A percentile compares a stretch with the other conserved stretches of the same genome.
These are phyloP conservation scores for Amanita molliuscula DNA, from an alignment of 768 basidiomycete species.

Conservation along the genomic window DNA sequence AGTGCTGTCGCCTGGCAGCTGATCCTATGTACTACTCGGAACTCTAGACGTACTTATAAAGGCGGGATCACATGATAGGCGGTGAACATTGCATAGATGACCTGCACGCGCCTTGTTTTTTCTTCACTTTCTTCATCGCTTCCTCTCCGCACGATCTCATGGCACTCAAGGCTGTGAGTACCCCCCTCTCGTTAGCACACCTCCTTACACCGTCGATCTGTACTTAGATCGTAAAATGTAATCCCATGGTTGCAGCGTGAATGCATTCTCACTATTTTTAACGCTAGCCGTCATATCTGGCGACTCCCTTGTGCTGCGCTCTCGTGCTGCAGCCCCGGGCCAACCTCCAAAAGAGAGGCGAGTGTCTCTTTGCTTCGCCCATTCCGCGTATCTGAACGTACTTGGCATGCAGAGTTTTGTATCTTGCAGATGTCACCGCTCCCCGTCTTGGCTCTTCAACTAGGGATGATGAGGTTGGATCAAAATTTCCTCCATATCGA, in stretches of 20 bases:
- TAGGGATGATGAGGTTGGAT: slow-evolving; percentile 78
- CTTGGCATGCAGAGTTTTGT: slow-evolving; percentile 51
- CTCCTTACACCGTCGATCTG: neutral
- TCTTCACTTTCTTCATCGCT: slow-evolving; percentile 1
- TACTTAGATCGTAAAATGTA: slow-evolving; percentile 52
- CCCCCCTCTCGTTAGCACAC: neutral
- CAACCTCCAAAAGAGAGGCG: slow-evolving; percentile 88
- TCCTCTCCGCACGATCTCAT: slow-evolving; percentile 23
- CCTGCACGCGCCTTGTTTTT: neutral
- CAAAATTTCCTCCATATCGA: neutral
- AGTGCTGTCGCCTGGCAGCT: neutral
- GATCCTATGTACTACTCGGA: too few relatives aligned
- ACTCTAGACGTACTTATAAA: neutral
- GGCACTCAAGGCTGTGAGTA: slow-evolving; percentile 69
- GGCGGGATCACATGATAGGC: neutral
- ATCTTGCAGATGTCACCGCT: slow-evolving; percentile 80
- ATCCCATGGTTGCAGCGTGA: neutral
- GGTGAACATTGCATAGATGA: slow-evolving; percentile 1
- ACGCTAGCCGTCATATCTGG: slow-evolving; percentile 77
- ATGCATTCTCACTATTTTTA: slow-evolving; percentile 14
- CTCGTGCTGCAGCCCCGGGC: slow-evolving; percentile 66
- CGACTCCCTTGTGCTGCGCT: slow-evolving; percentile 80
- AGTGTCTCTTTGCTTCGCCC: neutral
- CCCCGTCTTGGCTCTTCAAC: slow-evolving; percentile 77
- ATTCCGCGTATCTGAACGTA: neutral